phyloP scores from a whole-genome alignment of 768 basidiomycete genomes.

The Trametes meyenii region DNA sequence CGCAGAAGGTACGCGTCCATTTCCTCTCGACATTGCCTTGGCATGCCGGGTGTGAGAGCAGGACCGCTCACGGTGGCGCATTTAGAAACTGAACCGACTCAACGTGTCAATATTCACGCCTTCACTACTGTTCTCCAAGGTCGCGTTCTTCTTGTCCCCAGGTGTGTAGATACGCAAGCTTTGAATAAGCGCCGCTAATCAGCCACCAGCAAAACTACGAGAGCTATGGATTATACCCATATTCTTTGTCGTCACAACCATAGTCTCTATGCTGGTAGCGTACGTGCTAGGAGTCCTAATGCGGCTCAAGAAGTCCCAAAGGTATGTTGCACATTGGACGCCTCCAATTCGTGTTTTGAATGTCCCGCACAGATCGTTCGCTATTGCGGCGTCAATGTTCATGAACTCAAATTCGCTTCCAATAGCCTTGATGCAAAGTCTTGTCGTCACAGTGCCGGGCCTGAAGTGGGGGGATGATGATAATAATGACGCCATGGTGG shows the following conservation, averaged over 20 bases:
- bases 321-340: slow-evolving; percentile 43
- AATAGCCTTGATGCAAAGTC: slow-evolving; percentile 90
- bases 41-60: neutral
- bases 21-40: neutral
- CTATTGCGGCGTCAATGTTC: slow-evolving; percentile 83
- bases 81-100: slow-evolving; percentile 73
- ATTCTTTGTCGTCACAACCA: slow-evolving; percentile 80
- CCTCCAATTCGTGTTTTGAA: neutral
- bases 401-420: slow-evolving; percentile 97
- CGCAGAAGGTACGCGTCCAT: slow-evolving; percentile 68
- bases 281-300: slow-evolving; percentile 63
- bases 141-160: slow-evolving; percentile 84
- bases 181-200: slow-evolving; percentile 6
- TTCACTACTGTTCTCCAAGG: slow-evolving; percentile 89
- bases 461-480: slow-evolving; percentile 84
- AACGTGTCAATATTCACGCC: slow-evolving; percentile 92
- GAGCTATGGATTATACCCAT: slow-evolving; percentile 87
- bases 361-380: slow-evolving; percentile 59
- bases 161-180: slow-evolving; percentile 41
- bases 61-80: neutral
- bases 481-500: slow-evolving; percentile 85
- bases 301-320: slow-evolving; percentile 74
- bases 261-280: slow-evolving; percentile 69
- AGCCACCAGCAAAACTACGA: slow-evolving; percentile 61
- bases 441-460: slow-evolving; percentile 80